phyloP scores from a whole-genome alignment of 2,329 filamentous ascomycete genomes.

The Didymella pinodella region DNA sequence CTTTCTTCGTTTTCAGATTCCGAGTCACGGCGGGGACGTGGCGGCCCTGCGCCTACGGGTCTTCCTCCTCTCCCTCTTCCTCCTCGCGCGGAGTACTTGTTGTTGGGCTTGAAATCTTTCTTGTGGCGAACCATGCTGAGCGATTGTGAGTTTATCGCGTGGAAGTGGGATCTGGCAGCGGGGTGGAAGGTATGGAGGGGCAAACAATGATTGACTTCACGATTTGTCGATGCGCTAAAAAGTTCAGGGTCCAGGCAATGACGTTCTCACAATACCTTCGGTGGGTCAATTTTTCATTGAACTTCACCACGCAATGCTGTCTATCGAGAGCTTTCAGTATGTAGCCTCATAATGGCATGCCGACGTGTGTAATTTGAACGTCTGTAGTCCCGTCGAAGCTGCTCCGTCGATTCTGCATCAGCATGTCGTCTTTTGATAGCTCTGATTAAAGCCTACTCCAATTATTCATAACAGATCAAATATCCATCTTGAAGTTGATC shows the following conservation, averaged over 20 bases:
- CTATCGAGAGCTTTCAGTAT: not conserved
- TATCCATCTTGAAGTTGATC: not conserved
- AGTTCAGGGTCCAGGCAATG: conserved; percentile 14
- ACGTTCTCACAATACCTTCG: conserved; percentile 12
- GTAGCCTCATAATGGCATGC: not conserved
- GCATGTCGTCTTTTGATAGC: not conserved
- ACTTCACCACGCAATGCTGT: not conserved
- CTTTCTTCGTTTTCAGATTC: conserved; percentile 34
- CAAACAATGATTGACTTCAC: conserved; percentile 26
- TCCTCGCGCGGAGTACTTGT: conserved; percentile 66
- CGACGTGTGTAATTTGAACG: not conserved
- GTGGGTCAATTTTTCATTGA: not conserved
- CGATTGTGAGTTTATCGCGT: not conserved
- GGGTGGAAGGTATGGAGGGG: conserved; percentile 28
- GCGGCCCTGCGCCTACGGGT: conserved; percentile 64
- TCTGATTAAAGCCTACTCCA: not conserved
- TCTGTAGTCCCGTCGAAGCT: not conserved
- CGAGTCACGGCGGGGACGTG: conserved; percentile 48
- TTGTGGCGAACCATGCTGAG: conserved; percentile 88
- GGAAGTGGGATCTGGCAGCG: not conserved
- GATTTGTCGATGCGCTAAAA: conserved; percentile 34
- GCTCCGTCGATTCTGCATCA: not conserved
- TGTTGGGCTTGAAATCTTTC: conserved; percentile 81
- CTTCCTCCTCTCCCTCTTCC: conserved; percentile 25
- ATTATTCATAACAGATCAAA: not conserved